These are phyloP conservation scores for Ophiostoma pallidulum DNA, from an alignment of 2,329 filamentous ascomycete genomes.

Conservation along the genomic window DNA sequence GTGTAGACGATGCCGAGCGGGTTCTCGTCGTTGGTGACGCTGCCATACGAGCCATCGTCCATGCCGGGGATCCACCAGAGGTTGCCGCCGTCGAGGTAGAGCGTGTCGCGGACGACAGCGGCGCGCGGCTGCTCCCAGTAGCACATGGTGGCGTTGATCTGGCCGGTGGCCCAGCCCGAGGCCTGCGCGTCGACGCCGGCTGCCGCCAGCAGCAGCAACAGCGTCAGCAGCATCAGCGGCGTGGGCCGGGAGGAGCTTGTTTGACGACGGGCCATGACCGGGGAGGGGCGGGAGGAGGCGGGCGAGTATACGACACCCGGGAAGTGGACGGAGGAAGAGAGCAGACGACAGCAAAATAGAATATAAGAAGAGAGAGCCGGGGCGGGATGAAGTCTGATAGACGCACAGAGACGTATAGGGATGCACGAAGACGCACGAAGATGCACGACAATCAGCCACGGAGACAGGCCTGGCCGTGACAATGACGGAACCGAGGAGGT, in stretches of 20 bases:
- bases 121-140: constrained; percentile 46
- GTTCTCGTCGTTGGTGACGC: constrained; percentile 34
- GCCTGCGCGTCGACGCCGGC: constrained; percentile 32
- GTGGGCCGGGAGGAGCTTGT: not conserved
- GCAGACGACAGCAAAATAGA: not conserved
- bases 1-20: constrained; percentile 42
- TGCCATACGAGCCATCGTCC: constrained; percentile 30
- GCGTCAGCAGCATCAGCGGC: no score
- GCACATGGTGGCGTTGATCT: constrained; percentile 52
- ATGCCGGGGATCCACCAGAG: constrained; percentile 44
- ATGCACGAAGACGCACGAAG: no score
- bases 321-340: not conserved
- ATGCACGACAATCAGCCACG: no score
- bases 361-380: not conserved
- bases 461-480: no score
- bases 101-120: constrained; percentile 48
- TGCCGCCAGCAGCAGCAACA: constrained; percentile 8
- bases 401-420: no score
- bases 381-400: no score
- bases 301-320: not conserved
- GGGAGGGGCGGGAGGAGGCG: no score
- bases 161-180: constrained; percentile 38
- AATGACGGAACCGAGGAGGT: no score
- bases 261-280: no score
- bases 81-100: constrained; percentile 56